Percentiles rank a stretch among this genome's conserved stretches.
These are phyloP conservation scores for Lactifluus subvellereus DNA, from an alignment of 768 basidiomycete genomes.

Conservation along the genomic window DNA sequence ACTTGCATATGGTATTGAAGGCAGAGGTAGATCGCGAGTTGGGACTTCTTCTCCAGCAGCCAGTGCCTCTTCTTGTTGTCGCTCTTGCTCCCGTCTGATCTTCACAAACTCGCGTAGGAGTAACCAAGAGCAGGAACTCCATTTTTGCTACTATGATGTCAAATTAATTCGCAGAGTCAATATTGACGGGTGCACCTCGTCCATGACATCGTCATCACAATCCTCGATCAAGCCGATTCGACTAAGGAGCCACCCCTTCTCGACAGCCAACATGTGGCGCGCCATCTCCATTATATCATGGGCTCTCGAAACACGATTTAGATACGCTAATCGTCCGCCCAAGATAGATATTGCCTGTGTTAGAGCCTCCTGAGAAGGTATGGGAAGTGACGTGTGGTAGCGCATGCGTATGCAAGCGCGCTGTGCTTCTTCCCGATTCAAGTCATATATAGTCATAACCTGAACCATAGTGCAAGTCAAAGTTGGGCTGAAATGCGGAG, in stretches of 20 bases:
- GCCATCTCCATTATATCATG: conserved; percentile 60
- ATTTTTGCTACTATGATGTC: conserved; percentile 53
- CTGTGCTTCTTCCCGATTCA: conserved; percentile 52
- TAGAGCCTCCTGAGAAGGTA: conserved; percentile 35
- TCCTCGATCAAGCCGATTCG: conserved; percentile 78
- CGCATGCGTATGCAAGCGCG: conserved; percentile 53
- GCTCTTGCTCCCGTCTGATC: conserved; percentile 45
- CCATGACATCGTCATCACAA: conserved; percentile 84
- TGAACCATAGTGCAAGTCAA: conserved; percentile 26
- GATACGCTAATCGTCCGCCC: conserved; percentile 75
- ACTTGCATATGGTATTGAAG: conserved; percentile 56
- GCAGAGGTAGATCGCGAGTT: conserved; percentile 47
- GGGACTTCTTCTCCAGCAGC: conserved; percentile 34
- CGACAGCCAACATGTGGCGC: conserved; percentile 56
- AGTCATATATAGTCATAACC: conserved; percentile 70
- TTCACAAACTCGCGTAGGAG: conserved; percentile 70
- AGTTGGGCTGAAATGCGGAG: neutral
- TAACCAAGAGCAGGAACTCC: conserved; percentile 78
- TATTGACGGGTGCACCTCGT: conserved; percentile 49
- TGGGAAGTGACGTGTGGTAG: conserved; percentile 32
- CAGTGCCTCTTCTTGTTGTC: conserved; percentile 37
- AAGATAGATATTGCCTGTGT: conserved; percentile 52
- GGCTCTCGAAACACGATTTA: conserved; percentile 59
- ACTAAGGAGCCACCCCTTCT: conserved; percentile 75
- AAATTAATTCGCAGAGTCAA: neutral